Percentiles rank a stretch among this genome's conserved stretches.
These are phyloP conservation scores for Ascoidea asiatica DNA, from an alignment of 805 yeast genomes.

Conservation along the genomic window DNA sequence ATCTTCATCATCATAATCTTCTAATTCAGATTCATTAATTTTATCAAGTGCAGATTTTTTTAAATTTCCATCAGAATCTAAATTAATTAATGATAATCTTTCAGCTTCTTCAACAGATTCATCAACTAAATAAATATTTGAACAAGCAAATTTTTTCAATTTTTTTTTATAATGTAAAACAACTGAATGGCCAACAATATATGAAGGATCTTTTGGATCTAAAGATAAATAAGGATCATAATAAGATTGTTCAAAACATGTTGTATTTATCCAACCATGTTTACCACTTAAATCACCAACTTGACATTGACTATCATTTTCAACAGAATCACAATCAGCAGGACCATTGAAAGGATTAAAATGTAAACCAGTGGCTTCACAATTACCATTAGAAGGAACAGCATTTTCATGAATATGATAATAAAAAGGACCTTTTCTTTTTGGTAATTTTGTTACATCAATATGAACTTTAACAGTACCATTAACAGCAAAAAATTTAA, in stretches of 20 bases:
- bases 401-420: constrained; percentile 56
- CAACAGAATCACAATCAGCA: constrained; percentile 33
- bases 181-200: constrained; percentile 43
- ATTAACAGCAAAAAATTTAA: constrained; percentile 47
- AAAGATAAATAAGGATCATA: constrained; percentile 55
- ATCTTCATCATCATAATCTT: constrained; percentile 11
- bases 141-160: constrained; percentile 47
- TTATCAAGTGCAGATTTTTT: constrained; percentile 15
- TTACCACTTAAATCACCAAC: constrained; percentile 71
- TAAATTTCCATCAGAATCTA: constrained; percentile 6
- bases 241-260: constrained; percentile 52
- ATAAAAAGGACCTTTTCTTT: constrained; percentile 50
- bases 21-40: constrained; percentile 15
- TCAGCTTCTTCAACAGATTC: constrained; percentile 9
- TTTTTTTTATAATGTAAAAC: constrained; percentile 39
- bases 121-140: constrained; percentile 30
- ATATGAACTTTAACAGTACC: constrained; percentile 53
- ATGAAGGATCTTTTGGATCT: constrained; percentile 39
- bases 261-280: constrained; percentile 60
- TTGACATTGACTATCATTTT: constrained; percentile 44
- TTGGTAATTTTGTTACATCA: constrained; percentile 58
- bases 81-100: constrained; percentile 12
- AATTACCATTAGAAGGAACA: constrained; percentile 35
- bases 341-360: constrained; percentile 54
- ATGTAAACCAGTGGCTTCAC: constrained; percentile 42